Conservation (phyloP, 345 rosid species). For the Melaleuca alternifolia region DNA sequence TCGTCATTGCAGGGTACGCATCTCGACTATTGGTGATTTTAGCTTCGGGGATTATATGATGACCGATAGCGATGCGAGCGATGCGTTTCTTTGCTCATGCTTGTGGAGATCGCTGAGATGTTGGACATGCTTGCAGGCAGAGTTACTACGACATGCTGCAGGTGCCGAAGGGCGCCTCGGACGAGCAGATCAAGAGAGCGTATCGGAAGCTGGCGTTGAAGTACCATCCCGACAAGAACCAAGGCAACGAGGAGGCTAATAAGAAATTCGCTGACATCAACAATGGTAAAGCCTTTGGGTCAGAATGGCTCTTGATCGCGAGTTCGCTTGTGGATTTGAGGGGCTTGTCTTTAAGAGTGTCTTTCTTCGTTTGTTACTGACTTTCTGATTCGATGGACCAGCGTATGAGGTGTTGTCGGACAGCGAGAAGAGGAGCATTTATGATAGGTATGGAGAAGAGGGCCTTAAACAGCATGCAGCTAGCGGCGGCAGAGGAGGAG, state of each 20-base stretch:
- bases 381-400: slow-evolving; percentile 7
- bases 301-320: neutral
- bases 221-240: slow-evolving; percentile 98
- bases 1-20: slow-evolving; percentile 26
- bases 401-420: slow-evolving; percentile 98
- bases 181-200: slow-evolving; percentile 96
- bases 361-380: neutral
- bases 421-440: slow-evolving; percentile 73
- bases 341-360: neutral
- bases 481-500: slow-evolving; percentile 69
- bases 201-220: slow-evolving; percentile 94
- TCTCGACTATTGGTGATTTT: neutral
- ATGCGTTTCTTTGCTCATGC: neutral
- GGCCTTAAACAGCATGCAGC: slow-evolving; percentile 95
- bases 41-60: neutral
- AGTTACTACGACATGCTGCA: slow-evolving; percentile 90
- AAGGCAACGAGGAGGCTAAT: slow-evolving; percentile 83
- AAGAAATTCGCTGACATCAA: slow-evolving; percentile 84
- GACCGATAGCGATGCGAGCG: neutral
- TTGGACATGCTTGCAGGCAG: slow-evolving; percentile 41
- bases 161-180: slow-evolving; percentile 86
- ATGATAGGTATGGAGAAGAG: slow-evolving; percentile 89
- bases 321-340: neutral
- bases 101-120: neutral
- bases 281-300: slow-evolving; percentile 41